Base-by-base conservation (phyloP, 2,329 filamentous ascomycete genomes). In the Balansia obtecta region DNA sequence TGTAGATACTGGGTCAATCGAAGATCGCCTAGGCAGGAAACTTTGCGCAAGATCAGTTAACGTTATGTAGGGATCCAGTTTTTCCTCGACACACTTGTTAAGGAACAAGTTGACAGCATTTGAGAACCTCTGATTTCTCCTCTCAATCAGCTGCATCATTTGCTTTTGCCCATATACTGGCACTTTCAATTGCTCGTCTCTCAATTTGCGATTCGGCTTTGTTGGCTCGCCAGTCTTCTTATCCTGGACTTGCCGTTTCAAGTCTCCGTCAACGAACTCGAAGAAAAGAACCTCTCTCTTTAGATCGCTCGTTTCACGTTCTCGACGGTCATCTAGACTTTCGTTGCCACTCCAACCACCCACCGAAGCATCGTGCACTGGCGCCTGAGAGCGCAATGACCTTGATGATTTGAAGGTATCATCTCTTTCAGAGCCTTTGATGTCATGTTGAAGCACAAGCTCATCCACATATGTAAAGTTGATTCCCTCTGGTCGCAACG, bases 101-200 rank as follows among this genome's bases (percentile, higher is more conserved):
- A 98, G 66, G 60, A 94, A 97, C 0, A 65, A 67, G 64, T 86
- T 85, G 52, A 95, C 75, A 0, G 90, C 87, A 52, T 80, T 83
- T 0, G 73, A 73, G 60, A 97, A 97, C 62, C 90, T 93, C 49
- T 72, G 71, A 60, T 96, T 96, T 45, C 93, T 76, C 68, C 91
- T 93, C 67, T 91, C 88, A 58, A 98, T 96, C 57, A 96, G 65
- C 48, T 75, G 78, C 62, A 86, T 82, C 85, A 97, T 88, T 67
- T 95, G 88, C 65, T 90, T 90, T 66, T 95, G 90, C 55, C 88
- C 88, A 69, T 82, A 96, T 9, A 95, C 86, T 0, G 91, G 93
- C 82, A 96, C 88, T 66, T 86, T 94, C 57, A 97, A 63, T 53
- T 88, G 81, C 60, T 95, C 89, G 18, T 90, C 79, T 52, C 80